These are phyloP conservation scores for Podosphaera fusca DNA, from an alignment of 2,329 filamentous ascomycete genomes.

Conservation along the genomic window DNA sequence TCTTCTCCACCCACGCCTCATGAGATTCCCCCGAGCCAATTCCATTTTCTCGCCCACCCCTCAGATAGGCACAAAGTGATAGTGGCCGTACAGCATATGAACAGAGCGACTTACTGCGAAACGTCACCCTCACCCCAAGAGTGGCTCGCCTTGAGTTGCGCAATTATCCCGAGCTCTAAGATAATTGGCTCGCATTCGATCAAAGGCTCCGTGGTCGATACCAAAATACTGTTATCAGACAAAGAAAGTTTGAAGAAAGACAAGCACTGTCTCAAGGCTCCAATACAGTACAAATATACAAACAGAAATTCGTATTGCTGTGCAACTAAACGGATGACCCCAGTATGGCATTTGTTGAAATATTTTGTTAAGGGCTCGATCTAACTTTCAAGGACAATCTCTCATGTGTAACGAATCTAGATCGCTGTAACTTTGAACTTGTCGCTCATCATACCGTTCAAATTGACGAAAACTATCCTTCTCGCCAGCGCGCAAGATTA, in stretches of 20 bases:
- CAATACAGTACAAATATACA: too few relatives aligned
- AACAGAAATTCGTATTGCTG: too few relatives aligned
- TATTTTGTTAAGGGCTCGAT: too few relatives aligned
- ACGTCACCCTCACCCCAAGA: not conserved
- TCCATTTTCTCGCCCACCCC: not conserved
- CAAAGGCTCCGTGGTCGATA: not conserved
- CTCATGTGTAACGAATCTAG: too few relatives aligned
- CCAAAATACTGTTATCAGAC: not conserved
- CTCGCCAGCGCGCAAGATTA: too few relatives aligned
- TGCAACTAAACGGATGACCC: too few relatives aligned
- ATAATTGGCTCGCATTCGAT: not conserved
- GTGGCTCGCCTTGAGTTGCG: not conserved
- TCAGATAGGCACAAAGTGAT: not conserved
- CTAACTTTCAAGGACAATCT: too few relatives aligned
- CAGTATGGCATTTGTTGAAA: too few relatives aligned
- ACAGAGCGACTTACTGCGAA: not conserved
- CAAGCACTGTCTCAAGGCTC: not conserved
- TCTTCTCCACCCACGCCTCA: not conserved
- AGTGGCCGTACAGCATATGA: not conserved
- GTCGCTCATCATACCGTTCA: too few relatives aligned
- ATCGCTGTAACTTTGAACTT: too few relatives aligned
- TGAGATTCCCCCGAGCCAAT: too few relatives aligned
- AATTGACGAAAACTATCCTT: too few relatives aligned
- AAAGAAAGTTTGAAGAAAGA: not conserved
- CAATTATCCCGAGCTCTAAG: not conserved